These are phyloP conservation scores for Cryptococcus sp. DNA, from an alignment of 1,284 basidiomycete species.

Conservation along the genomic window DNA sequence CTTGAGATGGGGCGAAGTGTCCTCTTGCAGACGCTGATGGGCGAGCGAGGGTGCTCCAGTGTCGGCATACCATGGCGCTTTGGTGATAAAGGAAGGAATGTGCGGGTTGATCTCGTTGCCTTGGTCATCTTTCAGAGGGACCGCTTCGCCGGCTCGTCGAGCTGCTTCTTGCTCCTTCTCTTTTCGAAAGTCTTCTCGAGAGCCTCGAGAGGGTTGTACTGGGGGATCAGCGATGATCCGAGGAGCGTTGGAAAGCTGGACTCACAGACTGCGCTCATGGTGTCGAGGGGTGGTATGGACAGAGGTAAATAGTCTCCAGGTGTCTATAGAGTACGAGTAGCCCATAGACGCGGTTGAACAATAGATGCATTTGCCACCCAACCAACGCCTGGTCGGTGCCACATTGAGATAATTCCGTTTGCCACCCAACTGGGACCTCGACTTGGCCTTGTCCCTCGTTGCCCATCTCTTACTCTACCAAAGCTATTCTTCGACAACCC, in stretches of 20 bases:
- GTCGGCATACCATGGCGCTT: slow-evolving; percentile 97
- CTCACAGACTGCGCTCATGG: not conserved
- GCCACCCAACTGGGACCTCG: no score
- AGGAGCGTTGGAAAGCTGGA: not conserved
- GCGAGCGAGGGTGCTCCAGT: slow-evolving; percentile 82
- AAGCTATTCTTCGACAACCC: no score
- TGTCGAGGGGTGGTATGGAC: not conserved
- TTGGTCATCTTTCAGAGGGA: slow-evolving; percentile 88
- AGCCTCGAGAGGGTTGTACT: slow-evolving; percentile 63
- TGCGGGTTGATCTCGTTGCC: slow-evolving; percentile 96
- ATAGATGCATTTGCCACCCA: no score
- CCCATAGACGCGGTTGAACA: no score
- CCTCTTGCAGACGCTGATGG: slow-evolving; percentile 74
- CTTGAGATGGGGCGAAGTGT: slow-evolving; percentile 60
- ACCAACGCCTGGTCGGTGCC: no score
- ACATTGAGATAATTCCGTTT: no score
- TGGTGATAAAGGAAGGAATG: slow-evolving; percentile 93
- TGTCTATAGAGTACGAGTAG: no score
- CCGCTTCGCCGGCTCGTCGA: slow-evolving; percentile 94
- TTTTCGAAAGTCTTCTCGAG: slow-evolving; percentile 83
- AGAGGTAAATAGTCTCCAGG: not conserved
- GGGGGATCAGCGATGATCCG: slow-evolving; percentile 5
- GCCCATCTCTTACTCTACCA: no score
- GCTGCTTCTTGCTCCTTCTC: slow-evolving; percentile 95
- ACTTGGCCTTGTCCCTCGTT: no score